A percentile compares a stretch with the other conserved stretches of the same genome.
Conservation (phyloP, 2,329 filamentous ascomycete genomes). For the Cadophora sp. region DNA sequence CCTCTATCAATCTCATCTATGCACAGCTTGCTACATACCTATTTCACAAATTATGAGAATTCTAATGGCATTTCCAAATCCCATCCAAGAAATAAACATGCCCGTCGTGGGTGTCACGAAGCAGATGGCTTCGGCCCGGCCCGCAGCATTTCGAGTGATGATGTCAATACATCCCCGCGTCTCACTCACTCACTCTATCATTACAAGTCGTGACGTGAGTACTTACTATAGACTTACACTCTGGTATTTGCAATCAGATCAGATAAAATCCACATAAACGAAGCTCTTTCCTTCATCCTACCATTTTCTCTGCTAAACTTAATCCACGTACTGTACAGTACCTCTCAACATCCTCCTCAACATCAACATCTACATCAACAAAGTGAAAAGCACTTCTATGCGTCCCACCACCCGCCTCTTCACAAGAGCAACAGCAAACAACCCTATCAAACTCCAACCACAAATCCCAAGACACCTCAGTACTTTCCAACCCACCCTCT, state of each 20-base stretch:
- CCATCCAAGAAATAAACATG: neutral
- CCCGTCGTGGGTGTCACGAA: neutral
- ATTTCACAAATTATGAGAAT: neutral
- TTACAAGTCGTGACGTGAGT: slow-evolving; percentile 22
- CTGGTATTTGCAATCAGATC: neutral
- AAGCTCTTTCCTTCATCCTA: neutral
- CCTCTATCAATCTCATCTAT: no score
- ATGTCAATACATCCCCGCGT: slow-evolving; percentile 27
- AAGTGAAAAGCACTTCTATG: neutral
- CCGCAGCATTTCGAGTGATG: slow-evolving; percentile 26
- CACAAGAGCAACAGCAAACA: neutral
- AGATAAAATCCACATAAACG: neutral
- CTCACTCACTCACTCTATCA: neutral
- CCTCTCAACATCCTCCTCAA: no score
- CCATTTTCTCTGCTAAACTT: neutral
- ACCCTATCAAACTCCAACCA: neutral
- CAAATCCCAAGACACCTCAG: neutral
- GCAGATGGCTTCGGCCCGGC: slow-evolving; percentile 16
- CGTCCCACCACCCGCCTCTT: slow-evolving; percentile 6
- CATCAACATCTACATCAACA: neutral
- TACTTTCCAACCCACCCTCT: no score
- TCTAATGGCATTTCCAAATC: neutral
- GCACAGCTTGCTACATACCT: no score
- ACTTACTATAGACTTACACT: neutral
- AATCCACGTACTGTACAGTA: no score